These are phyloP conservation scores for Pinus albicaulis DNA, from an alignment of 75 land plant genomes.

Conservation along the genomic window DNA sequence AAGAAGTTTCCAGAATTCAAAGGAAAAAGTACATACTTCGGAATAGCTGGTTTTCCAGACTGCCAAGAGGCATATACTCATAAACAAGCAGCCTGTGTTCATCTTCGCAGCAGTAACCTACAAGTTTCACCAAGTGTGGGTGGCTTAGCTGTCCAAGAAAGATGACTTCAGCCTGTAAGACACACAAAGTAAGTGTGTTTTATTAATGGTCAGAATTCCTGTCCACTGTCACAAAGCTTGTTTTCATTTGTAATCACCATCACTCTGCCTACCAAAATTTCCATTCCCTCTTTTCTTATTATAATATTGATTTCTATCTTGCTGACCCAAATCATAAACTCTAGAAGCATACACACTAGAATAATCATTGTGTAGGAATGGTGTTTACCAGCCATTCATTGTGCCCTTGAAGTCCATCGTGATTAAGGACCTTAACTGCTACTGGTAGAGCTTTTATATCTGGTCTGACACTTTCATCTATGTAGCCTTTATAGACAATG, in stretches of 20 bases:
- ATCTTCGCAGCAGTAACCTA: constrained; percentile 16
- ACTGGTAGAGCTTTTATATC: constrained; percentile 46
- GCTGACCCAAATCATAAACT: background rate
- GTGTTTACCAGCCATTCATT: constrained; percentile 75
- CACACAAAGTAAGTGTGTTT: background rate
- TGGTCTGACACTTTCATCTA: constrained; percentile 54
- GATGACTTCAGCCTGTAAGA: constrained; percentile 13
- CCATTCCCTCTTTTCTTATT: background rate
- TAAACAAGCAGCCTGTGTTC: constrained; percentile 14
- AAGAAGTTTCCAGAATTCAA: background rate
- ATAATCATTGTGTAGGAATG: background rate
- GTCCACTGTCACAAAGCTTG: background rate
- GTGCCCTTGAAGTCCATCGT: constrained; percentile 69
- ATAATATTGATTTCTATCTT: background rate
- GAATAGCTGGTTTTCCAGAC: constrained; percentile 15
- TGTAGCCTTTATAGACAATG: constrained; percentile 64
- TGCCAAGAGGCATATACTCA: constrained; percentile 13
- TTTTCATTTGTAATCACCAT: background rate
- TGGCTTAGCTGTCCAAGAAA: constrained; percentile 12
- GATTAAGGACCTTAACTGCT: constrained; percentile 72
- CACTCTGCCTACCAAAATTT: background rate
- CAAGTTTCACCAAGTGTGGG: constrained; percentile 13
- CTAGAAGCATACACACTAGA: background rate
- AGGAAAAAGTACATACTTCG: constrained; percentile 2
- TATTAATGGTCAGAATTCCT: background rate